Evolutionary conservation across 495 filamentous ascomycete genomes (phyloP), one percentile per base, ranked within the genome.

Genomic region (Daldinia loculata): DNA sequence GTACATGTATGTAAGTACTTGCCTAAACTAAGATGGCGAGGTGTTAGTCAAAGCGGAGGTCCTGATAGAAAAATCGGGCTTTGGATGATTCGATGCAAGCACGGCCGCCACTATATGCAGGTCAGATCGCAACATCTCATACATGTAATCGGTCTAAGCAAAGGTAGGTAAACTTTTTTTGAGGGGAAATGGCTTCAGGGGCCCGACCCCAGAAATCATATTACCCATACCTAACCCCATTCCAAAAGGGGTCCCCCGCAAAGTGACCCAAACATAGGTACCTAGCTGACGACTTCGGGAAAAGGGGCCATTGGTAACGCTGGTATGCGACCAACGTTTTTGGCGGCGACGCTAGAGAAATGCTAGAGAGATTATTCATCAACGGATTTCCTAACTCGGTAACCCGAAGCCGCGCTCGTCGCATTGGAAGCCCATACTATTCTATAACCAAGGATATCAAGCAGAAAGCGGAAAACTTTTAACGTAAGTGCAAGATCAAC

Each of bases 51-150:
- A 38, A 57, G 55, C 55, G 19, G 61, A 56, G 38, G n/a, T 43
- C 14, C 41, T 41, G 50, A 61, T 57, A 60, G 30, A 38, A 22
- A 38, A 29, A 56, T 43, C 12, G 29, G 34, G 51, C 8, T 58
- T 58, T 59, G 45, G 29, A 55, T 58, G 41, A 39, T 66, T 57
- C 52, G 51, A 67, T 52, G 45, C 19, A 22, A 22, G 43, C 43
- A 22, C 6, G 19, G 43, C 9, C n/a, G 43, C 17, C 19, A 48
- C 22, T 1, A 64, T 67, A 36, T 36, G 64, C 63, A 63, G 50
- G 69, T 72, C 56, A 72, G 63, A 72, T 72, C 69, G 63, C 60
- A 72, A 63, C 59, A 71, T 57, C 38, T 62, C 26, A 30, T 9
- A n/a, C n/a, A n/a, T n/a, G n/a, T n/a, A 63, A 53, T 52, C 60